Conservation (phyloP, 441 rosid genomes). For the Codiaeum variegatum region DNA sequence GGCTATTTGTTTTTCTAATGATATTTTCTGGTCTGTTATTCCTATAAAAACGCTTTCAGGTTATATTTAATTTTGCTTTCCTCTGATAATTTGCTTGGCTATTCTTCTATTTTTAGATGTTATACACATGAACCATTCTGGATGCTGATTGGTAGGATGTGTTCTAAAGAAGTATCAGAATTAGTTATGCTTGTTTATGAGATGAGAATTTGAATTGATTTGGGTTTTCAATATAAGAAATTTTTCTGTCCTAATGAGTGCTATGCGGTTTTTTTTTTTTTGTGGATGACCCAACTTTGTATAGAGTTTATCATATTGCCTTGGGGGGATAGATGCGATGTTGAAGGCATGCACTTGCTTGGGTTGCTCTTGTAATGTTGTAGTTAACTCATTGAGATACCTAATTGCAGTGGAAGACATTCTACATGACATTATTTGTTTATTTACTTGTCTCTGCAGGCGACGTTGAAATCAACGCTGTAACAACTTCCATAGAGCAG, state of each 20-base stretch:
- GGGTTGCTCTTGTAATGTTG: neutral
- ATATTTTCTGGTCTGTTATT: neutral
- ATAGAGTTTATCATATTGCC: neutral
- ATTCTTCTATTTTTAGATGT: neutral
- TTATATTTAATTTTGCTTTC: neutral
- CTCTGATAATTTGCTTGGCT: neutral
- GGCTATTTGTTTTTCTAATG: neutral
- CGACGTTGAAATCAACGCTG: conserved; percentile 29
- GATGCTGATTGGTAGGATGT: neutral
- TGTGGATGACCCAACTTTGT: neutral
- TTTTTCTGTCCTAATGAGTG: neutral
- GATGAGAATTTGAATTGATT: neutral
- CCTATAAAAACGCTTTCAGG: neutral
- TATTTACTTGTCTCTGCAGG: conserved; percentile 31
- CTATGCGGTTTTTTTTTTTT: no score
- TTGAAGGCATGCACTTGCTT: conserved; percentile 2
- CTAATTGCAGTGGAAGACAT: neutral
- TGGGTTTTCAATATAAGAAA: neutral
- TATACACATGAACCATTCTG: neutral
- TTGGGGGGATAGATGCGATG: neutral
- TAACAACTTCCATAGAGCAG: conserved; percentile 62
- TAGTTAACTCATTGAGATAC: neutral
- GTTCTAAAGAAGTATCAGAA: neutral
- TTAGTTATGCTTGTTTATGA: neutral
- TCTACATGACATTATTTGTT: conserved; percentile 12